Base-by-base conservation (phyloP, 2,329 filamentous ascomycete genomes). In the Paramyrothecium sp. region DNA sequence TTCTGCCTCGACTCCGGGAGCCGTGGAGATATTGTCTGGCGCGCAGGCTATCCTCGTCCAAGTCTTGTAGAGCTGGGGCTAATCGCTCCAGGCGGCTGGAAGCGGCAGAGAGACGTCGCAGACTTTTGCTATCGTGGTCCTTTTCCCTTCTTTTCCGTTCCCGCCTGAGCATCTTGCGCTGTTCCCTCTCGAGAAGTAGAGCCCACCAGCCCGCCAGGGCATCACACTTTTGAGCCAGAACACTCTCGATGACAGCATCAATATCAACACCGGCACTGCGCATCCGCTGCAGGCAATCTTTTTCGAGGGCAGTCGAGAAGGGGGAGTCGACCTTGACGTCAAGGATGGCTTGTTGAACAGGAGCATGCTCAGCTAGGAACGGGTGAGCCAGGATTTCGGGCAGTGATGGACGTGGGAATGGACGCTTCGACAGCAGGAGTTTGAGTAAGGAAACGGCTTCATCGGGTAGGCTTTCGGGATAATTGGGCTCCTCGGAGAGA, bases 121-220 rank as follows among this genome's bases (percentile, higher is more conserved):
- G 80, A 60, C 87, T 91, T 70, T 92, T 89, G 56, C 86, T 87
- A 67, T 98, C 92, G 2, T 84, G 82, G 66, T 99, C 93, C 65
- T 86, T 88, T 70, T 98, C 93, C 68, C 84, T 92, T 10, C 94
- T 85, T 69, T 94, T 97, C 54, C 87, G 85, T 66, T 97, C 92
- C 60, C 89, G 82, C 59, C 92, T 82, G 60, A 78, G 83, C 62
- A 93, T 88, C 73, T 99, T 99, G 10, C 92, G 86, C 70, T 92
- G 86, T 69, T 99, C 95, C 71, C 98, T 99, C 69, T 98, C 95
- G 11, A 98, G 86, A 44, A 99, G 77, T 26, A 99, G 75, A 3
- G 91, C 90, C 95, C 95, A 99, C 95, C 95, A 99, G 7, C 95
- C 95, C 53, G 92, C 91, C 52, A 99, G 78, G 7, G 89, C 84